Base-by-base conservation (phyloP, 2,329 filamentous ascomycete species). In the Parastagonospora nodorum region DNA sequence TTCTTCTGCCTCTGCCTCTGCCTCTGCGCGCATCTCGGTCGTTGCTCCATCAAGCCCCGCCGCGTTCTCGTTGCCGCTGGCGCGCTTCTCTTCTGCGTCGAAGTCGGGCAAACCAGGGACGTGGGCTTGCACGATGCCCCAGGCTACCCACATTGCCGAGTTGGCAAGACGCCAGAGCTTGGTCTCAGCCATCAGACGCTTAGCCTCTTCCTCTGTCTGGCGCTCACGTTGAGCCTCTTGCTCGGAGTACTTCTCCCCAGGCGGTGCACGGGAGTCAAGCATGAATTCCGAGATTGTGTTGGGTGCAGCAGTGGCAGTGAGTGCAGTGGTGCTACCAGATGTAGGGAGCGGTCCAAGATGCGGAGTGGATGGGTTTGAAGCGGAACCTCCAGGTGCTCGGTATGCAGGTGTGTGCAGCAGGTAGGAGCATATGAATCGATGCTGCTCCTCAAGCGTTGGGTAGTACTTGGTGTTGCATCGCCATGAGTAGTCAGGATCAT, bases 51-150 rank as follows among this genome's bases (percentile, higher is more conserved):
- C 68, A 2, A 69, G 57, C n/a, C 56, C 60, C 11, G 61, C 63
- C 35, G 63, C 67, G 9, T 64, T 64, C 27, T 62, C 42, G 12
- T 49, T 53, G 5, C n/a, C 35, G 11, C 57, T 55, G 5, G 58
- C 54, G 24, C 49, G 39, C 35, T 61, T 51, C 12, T 62, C 53
- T 19, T 57, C 48, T 1, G 60, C 54, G 11, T 74, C 75, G 31
- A 79, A 78, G 12, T 77, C 75, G 14, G 88, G 84, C 69, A 93
- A 79, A 0, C 87, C 90, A 0, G 90, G 86, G 1, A 96, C 81
- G 70, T 94, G 92, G 41, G 94, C 93, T 75, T 99, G 94, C 44
- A 99, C 89, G 55, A 97, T 90, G 19, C 94, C 94, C 94, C 94
- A 99, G 1, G 92, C 90, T 19, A 95, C 85, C 94, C 94, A 99